Evolutionary conservation across 805 yeast species (phyloP), one percentile per base, ranked within the genome.

Genomic region (Saccharomycopsis microspora): DNA sequence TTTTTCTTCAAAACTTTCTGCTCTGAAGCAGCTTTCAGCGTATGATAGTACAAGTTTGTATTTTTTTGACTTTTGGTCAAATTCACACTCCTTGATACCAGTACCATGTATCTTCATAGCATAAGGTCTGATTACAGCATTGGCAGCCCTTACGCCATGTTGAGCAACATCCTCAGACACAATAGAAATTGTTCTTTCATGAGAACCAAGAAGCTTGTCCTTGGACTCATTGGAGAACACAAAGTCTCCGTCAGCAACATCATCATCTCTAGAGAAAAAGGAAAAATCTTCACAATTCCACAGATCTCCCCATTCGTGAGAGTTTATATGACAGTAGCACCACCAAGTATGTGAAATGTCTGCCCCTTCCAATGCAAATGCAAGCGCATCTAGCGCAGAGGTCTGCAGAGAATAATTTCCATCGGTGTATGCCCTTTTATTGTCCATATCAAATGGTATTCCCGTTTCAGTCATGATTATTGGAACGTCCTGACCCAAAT

Each of bases 281-380:
- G 96, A 85, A 60, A 90, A 81, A 63, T 90, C 97, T 60, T 90
- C 98, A 55, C 87, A 80, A 58, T 90, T 90, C 95, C 97, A 90
- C 30, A 72, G 61, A 63, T 90, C 98, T 0, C 98, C 98, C 81
- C 85, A 80, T 58, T 75, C 66, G 64, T 93, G 95, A 34, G 77
- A 67, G 59, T 89, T 90, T 39, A 69, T 65, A 5, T 81, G 68
- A 35, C 84, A 74, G 61, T 90, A 90, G 56, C 87, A 78, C 97
- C 98, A 90, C 58, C 80, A 76, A 3, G 95, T 80, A 61, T 80
- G 87, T 41, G 83, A 76, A 57, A 87, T 62, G 44, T 75, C 73
- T 47, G 78, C 72, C 1, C 81, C 81, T 60, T 93, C 97, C 40
- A 90, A 64, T 0, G 93, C 97, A 56, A 65, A 74, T 7, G 81